Base-by-base conservation (phyloP, 2,329 filamentous ascomycete species). In the Diaporthe destruens region DNA sequence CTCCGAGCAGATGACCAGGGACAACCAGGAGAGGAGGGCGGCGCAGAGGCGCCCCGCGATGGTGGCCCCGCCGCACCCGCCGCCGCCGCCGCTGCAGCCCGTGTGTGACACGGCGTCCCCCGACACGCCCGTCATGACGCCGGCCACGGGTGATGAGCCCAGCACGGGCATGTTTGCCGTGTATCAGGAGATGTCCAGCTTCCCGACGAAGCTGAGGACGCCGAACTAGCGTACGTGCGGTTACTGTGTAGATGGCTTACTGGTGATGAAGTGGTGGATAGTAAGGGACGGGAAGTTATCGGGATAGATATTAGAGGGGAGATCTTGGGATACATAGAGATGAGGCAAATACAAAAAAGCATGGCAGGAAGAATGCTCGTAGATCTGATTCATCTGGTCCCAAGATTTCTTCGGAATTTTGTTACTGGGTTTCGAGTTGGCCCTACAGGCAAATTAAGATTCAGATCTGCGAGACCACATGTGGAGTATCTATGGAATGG, bases 111-210 rank as follows among this genome's bases (percentile, higher is more conserved):
- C 68, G 14, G 3, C 39, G 1, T 53, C 68, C 6, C 70, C 71
- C 14, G 72, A 74, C 32, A 74, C 70, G 5, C 66, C 70, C 2
- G 12, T 53, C 18, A 36, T 57, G 29, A 65, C 70, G 2, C 69
- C 69, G 14, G 39, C 23, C 1, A 34, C 66, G 25, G 16, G 47
- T 23, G 34, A 65, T 18, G 34, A 29, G 16, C 57, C 55, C 11
- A 67, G 65, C 56, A 72, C 72, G 1, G 72, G 72, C 1, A 74
- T 74, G 71, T 66, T 72, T 47, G 71, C 72, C 25, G 71, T 74
- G 11, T 74, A 74, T 42, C 70, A 74, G 18, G 66, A 66, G 5
- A n/a, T 74, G 44, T 51, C 44, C 25, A 67, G n/a, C 11, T 18
- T 32, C 0, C 34, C 55, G 6, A 14, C 47, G n/a, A 70, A 54